phyloP scores from a whole-genome alignment of 495 filamentous ascomycete genomes.

The Podospora pseudoanserina region DNA sequence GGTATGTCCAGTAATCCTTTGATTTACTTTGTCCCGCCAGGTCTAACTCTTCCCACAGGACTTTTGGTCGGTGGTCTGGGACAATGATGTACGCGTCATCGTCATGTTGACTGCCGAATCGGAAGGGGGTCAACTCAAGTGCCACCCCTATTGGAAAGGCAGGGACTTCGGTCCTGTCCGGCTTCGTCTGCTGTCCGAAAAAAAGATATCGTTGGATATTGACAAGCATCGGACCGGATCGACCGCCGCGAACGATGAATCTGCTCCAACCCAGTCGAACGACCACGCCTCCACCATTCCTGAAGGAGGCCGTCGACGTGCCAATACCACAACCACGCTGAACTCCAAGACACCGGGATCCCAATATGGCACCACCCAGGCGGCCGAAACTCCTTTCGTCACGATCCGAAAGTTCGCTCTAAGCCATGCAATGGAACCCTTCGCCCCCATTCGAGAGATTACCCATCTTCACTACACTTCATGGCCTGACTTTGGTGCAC shows the following conservation, averaged over 20 bases:
- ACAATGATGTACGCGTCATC: slow-evolving; percentile 88
- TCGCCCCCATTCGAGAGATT: slow-evolving; percentile 83
- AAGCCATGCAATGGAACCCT: slow-evolving; percentile 71
- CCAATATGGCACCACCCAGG: slow-evolving; percentile 1
- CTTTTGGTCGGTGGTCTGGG: slow-evolving; percentile 97
- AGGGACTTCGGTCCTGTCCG: slow-evolving; percentile 75
- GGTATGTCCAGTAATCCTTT: slow-evolving; percentile 47
- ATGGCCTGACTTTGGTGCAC: slow-evolving; percentile 96
- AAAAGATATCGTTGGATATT: slow-evolving; percentile 69
- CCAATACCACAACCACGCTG: slow-evolving; percentile 40
- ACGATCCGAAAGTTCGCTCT: slow-evolving; percentile 85
- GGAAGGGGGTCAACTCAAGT: slow-evolving; percentile 92
- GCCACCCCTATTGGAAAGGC: slow-evolving; percentile 88
- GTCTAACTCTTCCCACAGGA: slow-evolving; percentile 64
- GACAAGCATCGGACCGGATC: slow-evolving; percentile 43
- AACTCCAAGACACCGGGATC: slow-evolving; percentile 25
- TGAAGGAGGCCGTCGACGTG: slow-evolving; percentile 38
- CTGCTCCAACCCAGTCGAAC: slow-evolving; percentile 19
- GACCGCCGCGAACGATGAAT: slow-evolving; percentile 14
- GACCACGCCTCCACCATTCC: slow-evolving; percentile 20
- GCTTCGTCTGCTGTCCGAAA: slow-evolving; percentile 74
- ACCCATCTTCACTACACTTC: slow-evolving; percentile 91
- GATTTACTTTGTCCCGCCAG: background rate
- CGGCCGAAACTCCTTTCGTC: slow-evolving; percentile 64
- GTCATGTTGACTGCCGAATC: slow-evolving; percentile 96